A percentile compares a stretch with the other conserved stretches of the same genome.
These are phyloP conservation scores for Prototheca wickerhamii DNA, from an alignment of 163 green algal species.

Conservation along the genomic window DNA sequence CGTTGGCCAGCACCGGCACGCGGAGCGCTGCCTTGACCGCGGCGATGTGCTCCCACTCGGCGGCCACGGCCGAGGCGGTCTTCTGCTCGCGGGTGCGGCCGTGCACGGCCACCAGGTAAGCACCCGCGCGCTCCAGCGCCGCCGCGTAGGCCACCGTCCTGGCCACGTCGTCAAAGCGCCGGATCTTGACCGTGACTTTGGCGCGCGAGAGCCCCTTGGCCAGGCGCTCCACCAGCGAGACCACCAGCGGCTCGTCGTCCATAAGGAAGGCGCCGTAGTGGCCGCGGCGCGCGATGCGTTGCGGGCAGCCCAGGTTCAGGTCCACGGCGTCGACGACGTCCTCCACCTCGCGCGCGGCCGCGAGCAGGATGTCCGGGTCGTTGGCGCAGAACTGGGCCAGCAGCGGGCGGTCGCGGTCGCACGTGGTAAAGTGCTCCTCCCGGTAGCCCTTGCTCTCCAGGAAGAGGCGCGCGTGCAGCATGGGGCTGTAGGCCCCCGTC, in stretches of 20 bases:
- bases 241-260: constrained; percentile 81
- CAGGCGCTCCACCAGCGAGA: constrained; percentile 46
- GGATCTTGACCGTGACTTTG: constrained; percentile 93
- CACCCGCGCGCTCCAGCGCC: constrained; percentile 84
- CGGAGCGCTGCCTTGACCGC: constrained; percentile 59
- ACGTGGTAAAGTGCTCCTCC: constrained; percentile 75
- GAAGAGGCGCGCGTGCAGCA: constrained; percentile 86
- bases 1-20: constrained; percentile 94
- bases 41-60: constrained; percentile 77
- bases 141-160: constrained; percentile 83
- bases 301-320: constrained; percentile 95
- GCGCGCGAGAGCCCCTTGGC: constrained; percentile 25
- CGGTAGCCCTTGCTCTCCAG: constrained; percentile 63
- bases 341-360: constrained; percentile 43
- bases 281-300: constrained; percentile 84
- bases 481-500: constrained; percentile 85
- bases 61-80: constrained; percentile 34
- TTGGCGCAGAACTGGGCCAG: constrained; percentile 98
- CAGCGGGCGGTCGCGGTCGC: constrained; percentile 59
- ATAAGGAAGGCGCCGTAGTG: constrained; percentile 95
- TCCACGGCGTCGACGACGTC: constrained; percentile 78
- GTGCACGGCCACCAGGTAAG: constrained; percentile 85
- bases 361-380: constrained; percentile 62
- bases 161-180: constrained; percentile 75
- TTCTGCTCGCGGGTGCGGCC: constrained; percentile 91